phyloP scores from a whole-genome alignment of 2,329 filamentous ascomycete genomes.

The Ophiostoma perfectum region DNA sequence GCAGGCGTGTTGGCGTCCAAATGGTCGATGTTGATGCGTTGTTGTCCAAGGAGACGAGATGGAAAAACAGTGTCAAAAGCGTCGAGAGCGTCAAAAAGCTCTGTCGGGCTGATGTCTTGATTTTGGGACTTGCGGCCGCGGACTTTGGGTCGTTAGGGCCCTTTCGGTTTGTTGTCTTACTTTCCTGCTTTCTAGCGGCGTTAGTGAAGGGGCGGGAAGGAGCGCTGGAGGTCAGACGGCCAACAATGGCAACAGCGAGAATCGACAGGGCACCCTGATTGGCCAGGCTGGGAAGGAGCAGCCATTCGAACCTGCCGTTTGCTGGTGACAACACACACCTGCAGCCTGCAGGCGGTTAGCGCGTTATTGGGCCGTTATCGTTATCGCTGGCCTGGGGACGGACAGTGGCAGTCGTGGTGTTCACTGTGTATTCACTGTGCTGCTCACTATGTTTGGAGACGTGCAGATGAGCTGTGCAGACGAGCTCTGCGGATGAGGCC shows the following conservation, averaged over 20 bases:
- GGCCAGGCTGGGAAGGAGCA: neutral
- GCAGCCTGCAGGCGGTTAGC: conserved; percentile 13
- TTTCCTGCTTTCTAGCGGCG: conserved; percentile 8
- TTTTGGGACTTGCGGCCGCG: neutral
- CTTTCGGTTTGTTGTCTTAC: conserved; percentile 8
- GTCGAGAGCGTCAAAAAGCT: neutral
- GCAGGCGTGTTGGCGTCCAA: conserved; percentile 5
- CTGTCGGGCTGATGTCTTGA: neutral
- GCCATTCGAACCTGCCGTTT: neutral
- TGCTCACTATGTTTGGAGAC: neutral
- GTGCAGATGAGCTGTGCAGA: too few relatives aligned
- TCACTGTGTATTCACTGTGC: too few relatives aligned
- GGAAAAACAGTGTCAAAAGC: conserved; percentile 1
- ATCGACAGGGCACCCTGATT: neutral
- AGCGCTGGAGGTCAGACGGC: neutral
- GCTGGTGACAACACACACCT: conserved; percentile 14
- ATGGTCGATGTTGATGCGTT: neutral
- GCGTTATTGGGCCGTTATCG: conserved; percentile 15
- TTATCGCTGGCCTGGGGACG: conserved; percentile 3
- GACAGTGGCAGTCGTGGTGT: neutral
- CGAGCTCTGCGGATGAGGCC: neutral
- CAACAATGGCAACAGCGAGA: neutral
- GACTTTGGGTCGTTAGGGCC: neutral
- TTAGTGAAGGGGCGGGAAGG: conserved; percentile 13
- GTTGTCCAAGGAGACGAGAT: neutral